Conservation (phyloP, 1,284 basidiomycete species). For the Amylostereum areolatum region DNA sequence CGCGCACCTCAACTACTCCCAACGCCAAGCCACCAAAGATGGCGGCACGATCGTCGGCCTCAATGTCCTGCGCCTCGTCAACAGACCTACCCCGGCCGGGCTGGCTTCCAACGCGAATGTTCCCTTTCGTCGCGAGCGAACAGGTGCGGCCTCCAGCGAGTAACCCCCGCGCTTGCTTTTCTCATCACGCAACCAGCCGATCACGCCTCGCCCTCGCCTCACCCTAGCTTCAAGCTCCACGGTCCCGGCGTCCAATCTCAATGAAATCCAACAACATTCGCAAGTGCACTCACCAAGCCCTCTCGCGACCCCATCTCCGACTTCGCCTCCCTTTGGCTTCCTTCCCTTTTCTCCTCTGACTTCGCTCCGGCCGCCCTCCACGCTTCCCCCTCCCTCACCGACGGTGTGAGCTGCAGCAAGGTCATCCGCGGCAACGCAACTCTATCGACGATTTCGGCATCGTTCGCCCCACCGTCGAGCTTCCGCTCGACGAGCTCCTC, state of each 20-base stretch:
- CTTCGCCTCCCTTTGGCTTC: conserved; percentile 46
- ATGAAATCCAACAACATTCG: conserved; percentile 90
- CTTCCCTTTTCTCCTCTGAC: conserved; percentile 62
- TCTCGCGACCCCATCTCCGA: conserved; percentile 32
- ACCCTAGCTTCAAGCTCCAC: conserved; percentile 69
- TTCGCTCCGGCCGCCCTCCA: conserved; percentile 72
- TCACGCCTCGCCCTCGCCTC: too few relatives aligned
- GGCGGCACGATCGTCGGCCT: not conserved
- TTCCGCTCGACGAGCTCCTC: conserved; percentile 72
- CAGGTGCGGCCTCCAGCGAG: too few relatives aligned
- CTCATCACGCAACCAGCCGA: conserved; percentile 24
- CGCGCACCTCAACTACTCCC: not conserved
- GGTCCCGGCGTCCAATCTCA: conserved; percentile 74
- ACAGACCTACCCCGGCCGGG: not conserved
- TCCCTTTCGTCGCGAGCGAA: too few relatives aligned
- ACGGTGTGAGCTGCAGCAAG: conserved; percentile 68
- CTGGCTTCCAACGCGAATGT: not conserved
- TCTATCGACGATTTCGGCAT: conserved; percentile 53
- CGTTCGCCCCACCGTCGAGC: conserved; percentile 70
- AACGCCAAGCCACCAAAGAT: not conserved
- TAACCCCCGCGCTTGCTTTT: conserved; percentile 68
- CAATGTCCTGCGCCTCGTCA: not conserved
- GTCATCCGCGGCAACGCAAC: conserved; percentile 42
- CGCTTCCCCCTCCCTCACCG: conserved; percentile 56
- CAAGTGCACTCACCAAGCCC: conserved; percentile 72